Evolutionary conservation across 176 grass and related monocot genomes (phyloP).

Genomic region (Dactylis glomerata): DNA sequence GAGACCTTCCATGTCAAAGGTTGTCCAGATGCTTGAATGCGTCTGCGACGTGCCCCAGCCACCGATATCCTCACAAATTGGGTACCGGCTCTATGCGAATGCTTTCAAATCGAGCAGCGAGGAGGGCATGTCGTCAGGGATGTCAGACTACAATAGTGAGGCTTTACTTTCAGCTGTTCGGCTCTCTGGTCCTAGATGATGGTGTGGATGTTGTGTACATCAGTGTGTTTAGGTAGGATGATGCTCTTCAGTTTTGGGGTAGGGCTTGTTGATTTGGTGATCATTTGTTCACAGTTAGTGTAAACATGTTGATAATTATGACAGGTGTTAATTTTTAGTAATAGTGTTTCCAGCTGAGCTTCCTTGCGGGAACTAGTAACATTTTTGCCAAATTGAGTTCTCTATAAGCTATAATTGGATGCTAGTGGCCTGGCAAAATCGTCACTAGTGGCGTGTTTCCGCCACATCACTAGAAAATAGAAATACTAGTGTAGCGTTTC

Average conservation of each 20-base stretch:
- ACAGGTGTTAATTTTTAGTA: constrained; percentile 4
- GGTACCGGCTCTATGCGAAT: constrained; percentile 66
- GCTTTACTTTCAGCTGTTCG: constrained; percentile 81
- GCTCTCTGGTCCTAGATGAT: constrained; percentile 85
- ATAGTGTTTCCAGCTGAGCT: background rate
- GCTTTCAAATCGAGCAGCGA: constrained; percentile 76
- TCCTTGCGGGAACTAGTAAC: background rate
- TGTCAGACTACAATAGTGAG: constrained; percentile 83
- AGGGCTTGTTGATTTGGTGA: constrained; percentile 19
- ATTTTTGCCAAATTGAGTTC: background rate
- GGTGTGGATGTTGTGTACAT: constrained; percentile 12
- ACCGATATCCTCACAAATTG: constrained; percentile 59
- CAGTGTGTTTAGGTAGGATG: constrained; percentile 16
- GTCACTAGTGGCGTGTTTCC: no score
- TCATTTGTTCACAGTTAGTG: constrained; percentile 28
- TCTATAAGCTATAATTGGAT: background rate
- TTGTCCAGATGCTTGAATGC: constrained; percentile 94
- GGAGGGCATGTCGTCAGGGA: constrained; percentile 72
- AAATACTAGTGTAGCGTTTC: no score
- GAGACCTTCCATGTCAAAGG: constrained; percentile 82
- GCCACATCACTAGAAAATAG: no score
- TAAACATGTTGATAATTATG: constrained; percentile 29
- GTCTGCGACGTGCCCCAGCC: constrained; percentile 66
- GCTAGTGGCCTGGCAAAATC: no score
- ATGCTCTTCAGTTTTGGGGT: constrained; percentile 34